Conservation (phyloP, 176 grass and related monocot species). For the Lolium rigidum region DNA sequence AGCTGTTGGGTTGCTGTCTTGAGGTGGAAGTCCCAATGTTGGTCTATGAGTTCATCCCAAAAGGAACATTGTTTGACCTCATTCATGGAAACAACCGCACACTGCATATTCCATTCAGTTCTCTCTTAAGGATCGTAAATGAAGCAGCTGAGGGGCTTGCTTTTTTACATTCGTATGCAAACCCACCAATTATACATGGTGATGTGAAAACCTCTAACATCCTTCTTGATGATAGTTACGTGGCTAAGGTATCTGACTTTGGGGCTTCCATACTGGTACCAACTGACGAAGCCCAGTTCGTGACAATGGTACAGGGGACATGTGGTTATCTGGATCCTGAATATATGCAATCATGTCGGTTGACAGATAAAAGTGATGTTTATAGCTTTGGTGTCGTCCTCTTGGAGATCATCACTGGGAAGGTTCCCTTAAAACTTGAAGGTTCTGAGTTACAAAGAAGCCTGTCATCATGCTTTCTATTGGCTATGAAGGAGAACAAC, state of each 20-base stretch:
- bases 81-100: conserved; percentile 15
- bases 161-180: conserved; percentile 38
- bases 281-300: conserved; percentile 14
- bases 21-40: conserved; percentile 25
- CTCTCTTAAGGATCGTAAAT: conserved; percentile 8
- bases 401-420: neutral
- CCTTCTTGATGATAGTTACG: conserved; percentile 37
- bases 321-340: conserved; percentile 24
- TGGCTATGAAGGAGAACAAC: conserved; percentile 32
- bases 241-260: conserved; percentile 38
- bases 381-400: conserved; percentile 31
- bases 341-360: conserved; percentile 33
- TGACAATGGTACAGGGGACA: conserved; percentile 32
- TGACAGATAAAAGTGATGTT: conserved; percentile 29
- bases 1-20: conserved; percentile 30
- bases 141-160: conserved; percentile 37
- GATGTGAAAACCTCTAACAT: conserved; percentile 39
- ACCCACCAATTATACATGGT: conserved; percentile 37
- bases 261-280: conserved; percentile 21
- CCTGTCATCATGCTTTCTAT: conserved; percentile 19
- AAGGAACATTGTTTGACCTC: conserved; percentile 19
- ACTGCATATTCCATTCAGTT: conserved; percentile 3
- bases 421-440: conserved; percentile 13
- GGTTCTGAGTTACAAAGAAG: conserved; percentile 16
- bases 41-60: conserved; percentile 17